Conservation (phyloP, 2,329 filamentous ascomycete genomes). For the Claviceps quebecensis region DNA sequence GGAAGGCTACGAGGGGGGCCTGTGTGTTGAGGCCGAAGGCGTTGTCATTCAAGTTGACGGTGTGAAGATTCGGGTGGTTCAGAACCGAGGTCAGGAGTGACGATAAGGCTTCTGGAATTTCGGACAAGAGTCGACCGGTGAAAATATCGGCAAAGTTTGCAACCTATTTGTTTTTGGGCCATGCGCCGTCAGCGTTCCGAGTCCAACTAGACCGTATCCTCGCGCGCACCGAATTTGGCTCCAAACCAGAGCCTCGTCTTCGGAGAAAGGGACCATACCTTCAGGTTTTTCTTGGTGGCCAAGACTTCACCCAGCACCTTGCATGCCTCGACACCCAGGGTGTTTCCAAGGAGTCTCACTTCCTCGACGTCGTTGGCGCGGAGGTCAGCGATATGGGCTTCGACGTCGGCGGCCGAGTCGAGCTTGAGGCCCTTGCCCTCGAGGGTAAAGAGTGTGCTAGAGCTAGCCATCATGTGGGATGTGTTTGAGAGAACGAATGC, state of each 20-base stretch:
- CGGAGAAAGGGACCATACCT: conserved; percentile 33
- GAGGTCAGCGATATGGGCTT: conserved; percentile 67
- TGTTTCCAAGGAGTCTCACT: conserved; percentile 79
- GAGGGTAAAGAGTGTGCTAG: conserved; percentile 65
- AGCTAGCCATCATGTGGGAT: conserved; percentile 15
- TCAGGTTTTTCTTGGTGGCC: conserved; percentile 67
- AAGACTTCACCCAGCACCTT: conserved; percentile 74
- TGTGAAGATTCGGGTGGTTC: conserved; percentile 72
- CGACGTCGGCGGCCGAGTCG: conserved; percentile 73
- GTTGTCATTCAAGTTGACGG: conserved; percentile 93
- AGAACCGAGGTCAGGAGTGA: conserved; percentile 76
- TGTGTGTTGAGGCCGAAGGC: conserved; percentile 94
- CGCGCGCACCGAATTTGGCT: too few relatives aligned
- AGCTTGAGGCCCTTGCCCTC: conserved; percentile 89
- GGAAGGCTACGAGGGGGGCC: conserved; percentile 82
- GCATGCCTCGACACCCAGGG: conserved; percentile 77
- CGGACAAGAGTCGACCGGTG: conserved; percentile 79
- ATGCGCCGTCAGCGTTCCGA: neutral
- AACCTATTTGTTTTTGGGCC: conserved; percentile 28
- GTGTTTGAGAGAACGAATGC: neutral
- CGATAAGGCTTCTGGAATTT: conserved; percentile 83
- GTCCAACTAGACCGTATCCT: too few relatives aligned
- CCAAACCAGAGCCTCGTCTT: neutral
- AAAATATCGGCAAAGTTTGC: conserved; percentile 97
- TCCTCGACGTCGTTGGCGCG: conserved; percentile 67